Evolutionary conservation across 2,329 filamentous ascomycete species (phyloP), one percentile per base, ranked within the genome.

Genomic region (Juglanconis juglandina): DNA sequence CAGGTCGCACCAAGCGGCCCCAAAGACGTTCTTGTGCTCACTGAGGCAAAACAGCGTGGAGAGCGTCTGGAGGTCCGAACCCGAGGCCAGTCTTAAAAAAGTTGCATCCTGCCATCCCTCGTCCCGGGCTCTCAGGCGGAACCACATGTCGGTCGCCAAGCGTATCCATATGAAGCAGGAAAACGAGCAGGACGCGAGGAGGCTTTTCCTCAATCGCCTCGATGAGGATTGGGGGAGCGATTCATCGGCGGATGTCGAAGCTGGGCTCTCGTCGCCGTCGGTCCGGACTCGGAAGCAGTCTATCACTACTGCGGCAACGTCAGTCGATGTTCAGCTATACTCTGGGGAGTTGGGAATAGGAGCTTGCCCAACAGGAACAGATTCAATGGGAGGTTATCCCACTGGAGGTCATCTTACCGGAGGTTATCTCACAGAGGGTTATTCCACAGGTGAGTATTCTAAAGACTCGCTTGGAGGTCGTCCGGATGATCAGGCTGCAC

Each of bases 261-360:
- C 46, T 24, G 58, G 54, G 7, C 35, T 46, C 8, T 57, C 68
- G n/a, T 67, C 70, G 1, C 73, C 72, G 10, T 72, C 72, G 0
- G 68, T 73, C 17, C 68, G 69, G 7, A 63, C 69, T 14, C 71
- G 73, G 14, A 70, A 73, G 48, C 71, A 70, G 41, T 77, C 75
- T 1, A 68, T 75, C 8, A 66, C 70, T 30, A 76, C 74, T 9
- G 66, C 67, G 30, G 72, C 73, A 3, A 76, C 75, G 4, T 77
- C 75, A 2, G 63, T 76, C 3, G 69, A 30, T 73, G 72, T 24
- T 63, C 66, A 30, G 46, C 24, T 10, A 10, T 11, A 17, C 24
- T 48, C 46, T 11, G 46, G 46, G 8, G 46, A 32, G 14, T 32
- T 32, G 24, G 17, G 9, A 3, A 13, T 13, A 13, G 46, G 32